Base-by-base conservation (phyloP, 1,284 basidiomycete species). In the Pseudozyma thailandica region DNA sequence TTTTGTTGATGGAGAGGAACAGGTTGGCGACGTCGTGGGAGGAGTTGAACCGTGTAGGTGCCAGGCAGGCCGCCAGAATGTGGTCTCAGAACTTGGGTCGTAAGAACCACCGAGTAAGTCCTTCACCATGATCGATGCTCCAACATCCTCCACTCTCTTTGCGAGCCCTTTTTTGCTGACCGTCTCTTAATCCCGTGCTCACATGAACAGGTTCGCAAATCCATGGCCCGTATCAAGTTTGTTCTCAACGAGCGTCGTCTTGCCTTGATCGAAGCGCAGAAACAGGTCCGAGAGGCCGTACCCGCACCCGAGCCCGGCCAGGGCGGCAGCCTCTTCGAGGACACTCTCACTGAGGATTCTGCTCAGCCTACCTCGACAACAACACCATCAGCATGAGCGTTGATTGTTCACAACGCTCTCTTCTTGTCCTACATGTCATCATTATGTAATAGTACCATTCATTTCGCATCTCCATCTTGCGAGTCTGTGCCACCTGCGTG, bases 141-240 rank as follows among this genome's bases (percentile, higher is more conserved):
- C 35, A 30, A 27, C 9, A 23, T 18, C 9, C 18, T 27, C 15
- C 16, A 31, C 6, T n/a, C n/a, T 13, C 25, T 18, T 18, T 18
- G 27, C 18, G 26, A 12, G 16, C n/a, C 15, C 3, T 4, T 20
- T 8, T 10, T 38, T 27, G 39, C 47, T 49, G 35, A 49, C 25
- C 8, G 4, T 25, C 4, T 9, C 20, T 7, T 6, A 16, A 6
- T 49, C 5, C 12, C 20, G 5, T 38, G n/a, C n/a, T 20, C 37
- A n/a, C 3, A 6, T 18, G 5, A 7, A 25, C 38, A 97, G 94
- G 91, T 90, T 82, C 90, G 91, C 46, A 96, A 94, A 85, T 90
- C 92, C n/a, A 96, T 97, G 93, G 93, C 93, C 20, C 89, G 93
- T 41, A 94, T 98, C 84, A 98, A 98, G 84, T 90, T 89, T 71